Base-by-base conservation (phyloP, 1,284 basidiomycete genomes). In the Acaromyces ingoldii region DNA sequence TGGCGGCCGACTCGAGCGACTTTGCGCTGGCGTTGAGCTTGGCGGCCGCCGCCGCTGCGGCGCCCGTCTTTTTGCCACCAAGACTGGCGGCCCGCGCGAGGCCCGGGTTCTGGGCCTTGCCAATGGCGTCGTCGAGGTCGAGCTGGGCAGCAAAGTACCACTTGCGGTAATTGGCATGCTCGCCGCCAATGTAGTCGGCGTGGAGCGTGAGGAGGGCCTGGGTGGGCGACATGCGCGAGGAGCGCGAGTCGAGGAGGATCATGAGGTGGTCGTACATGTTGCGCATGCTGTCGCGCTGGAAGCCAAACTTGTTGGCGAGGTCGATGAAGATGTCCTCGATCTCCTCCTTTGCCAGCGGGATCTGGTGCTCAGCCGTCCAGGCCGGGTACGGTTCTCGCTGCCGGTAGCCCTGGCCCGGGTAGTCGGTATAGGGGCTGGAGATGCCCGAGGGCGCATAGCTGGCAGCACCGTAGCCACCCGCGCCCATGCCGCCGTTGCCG, bases 131-230 rank as follows among this genome's bases (percentile, higher is more conserved):
- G 78, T 99, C 95, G 38, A 98, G 85, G 76, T 98, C 92, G 59
- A 99, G 87, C 77, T 99, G 93, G 22, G 93, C 92, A 17, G 93
- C 95, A 79, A 98, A 99, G 80, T 99, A 99, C 93, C 95, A 98
- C 65, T 74, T 75, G 42, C 74, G 73, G 63, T 76, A 76, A 58
- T 76, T 76, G 37, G 72, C 74, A 50, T 76, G 75, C 60, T 76
- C 89, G 3, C 95, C 93, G 45, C 95, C 95, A 74, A 99, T 97
- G 78, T 97, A 98, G 77, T 98, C 93, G 57, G 93, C 92, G 75
- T 99, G 93, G 6, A 99, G 82, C 0, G 93, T 97, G 95, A 82
- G 1, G 42, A 75, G 59, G 2, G 93, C 93, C 76, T 95, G 91
- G 75, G 91, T 88, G 7, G 95, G 91, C 2, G 90, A 86, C 93